phyloP scores from a whole-genome alignment of 1,284 basidiomycete species.

The Rhodotorula sp. region DNA sequence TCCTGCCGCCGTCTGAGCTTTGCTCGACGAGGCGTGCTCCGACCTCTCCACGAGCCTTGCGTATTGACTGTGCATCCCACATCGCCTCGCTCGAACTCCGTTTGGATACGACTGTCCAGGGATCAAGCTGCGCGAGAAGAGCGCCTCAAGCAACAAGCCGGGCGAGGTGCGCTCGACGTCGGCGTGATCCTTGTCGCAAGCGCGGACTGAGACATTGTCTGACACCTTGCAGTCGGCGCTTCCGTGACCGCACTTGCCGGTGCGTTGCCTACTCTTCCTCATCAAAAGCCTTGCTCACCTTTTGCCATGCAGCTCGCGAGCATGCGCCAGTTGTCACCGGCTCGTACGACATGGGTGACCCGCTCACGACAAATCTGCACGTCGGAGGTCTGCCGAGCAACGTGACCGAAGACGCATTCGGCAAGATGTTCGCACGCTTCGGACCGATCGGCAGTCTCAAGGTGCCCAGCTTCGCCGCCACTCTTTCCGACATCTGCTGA shows the following conservation, averaged over 20 bases:
- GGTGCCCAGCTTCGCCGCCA: constrained; percentile 7
- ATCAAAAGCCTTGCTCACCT: not conserved
- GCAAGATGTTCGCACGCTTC: constrained; percentile 73
- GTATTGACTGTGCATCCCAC: not conserved
- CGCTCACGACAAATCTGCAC: constrained; percentile 87
- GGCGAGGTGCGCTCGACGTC: constrained; percentile 16
- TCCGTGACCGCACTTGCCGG: constrained; percentile 85
- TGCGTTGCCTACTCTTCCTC: constrained; percentile 47
- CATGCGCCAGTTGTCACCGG: constrained; percentile 54
- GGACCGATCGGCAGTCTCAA: constrained; percentile 58
- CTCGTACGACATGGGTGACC: constrained; percentile 82
- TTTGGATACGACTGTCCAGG: constrained; percentile 54
- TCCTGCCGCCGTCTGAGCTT: not conserved
- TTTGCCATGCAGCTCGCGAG: constrained; percentile 27
- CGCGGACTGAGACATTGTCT: not conserved
- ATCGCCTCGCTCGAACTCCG: not conserved
- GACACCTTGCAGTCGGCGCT: constrained; percentile 52
- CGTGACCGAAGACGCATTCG: constrained; percentile 78
- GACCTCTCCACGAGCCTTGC: not conserved
- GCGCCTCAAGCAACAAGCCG: constrained; percentile 65
- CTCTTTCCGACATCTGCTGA: not conserved
- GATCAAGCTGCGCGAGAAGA: constrained; percentile 88
- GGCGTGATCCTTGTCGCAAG: no score
- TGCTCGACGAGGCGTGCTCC: no score
- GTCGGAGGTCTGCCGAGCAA: constrained; percentile 67